These are phyloP conservation scores for Trametes coccinea DNA, from an alignment of 768 basidiomycete species.

Conservation along the genomic window DNA sequence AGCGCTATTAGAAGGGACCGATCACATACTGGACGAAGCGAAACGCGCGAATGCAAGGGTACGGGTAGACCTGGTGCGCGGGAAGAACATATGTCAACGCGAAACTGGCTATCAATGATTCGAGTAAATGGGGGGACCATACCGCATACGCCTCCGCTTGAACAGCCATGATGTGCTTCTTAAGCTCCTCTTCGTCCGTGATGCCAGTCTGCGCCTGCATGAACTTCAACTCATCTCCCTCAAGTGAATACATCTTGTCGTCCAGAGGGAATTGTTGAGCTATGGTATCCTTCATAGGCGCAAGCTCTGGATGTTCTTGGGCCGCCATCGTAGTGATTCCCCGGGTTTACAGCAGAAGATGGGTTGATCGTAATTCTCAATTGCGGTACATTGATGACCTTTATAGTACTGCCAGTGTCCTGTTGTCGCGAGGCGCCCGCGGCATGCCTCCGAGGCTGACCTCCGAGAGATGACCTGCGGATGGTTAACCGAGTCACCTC, in stretches of 20 bases:
- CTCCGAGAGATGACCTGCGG: no score
- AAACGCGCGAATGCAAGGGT: slow-evolving; percentile 29
- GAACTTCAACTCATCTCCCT: slow-evolving; percentile 21
- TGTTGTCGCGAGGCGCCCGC: no score
- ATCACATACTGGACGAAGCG: slow-evolving; percentile 21
- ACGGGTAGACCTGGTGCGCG: slow-evolving; percentile 24
- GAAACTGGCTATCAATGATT: not conserved
- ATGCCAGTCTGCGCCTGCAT: slow-evolving; percentile 30
- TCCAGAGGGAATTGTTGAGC: not conserved
- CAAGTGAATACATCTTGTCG: not conserved
- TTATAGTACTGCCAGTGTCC: no score
- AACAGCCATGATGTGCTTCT: slow-evolving; percentile 29
- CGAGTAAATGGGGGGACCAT: not conserved
- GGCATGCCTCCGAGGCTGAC: no score
- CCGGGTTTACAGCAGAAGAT: no score
- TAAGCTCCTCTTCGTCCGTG: slow-evolving; percentile 29
- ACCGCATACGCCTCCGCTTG: slow-evolving; percentile 30
- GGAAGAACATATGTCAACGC: no score
- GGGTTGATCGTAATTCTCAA: no score
- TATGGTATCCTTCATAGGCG: not conserved
- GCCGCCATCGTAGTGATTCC: no score
- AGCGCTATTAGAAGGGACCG: not conserved
- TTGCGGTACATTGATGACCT: no score
- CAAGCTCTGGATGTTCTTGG: no score
- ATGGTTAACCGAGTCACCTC: no score